These are phyloP conservation scores for Gleditsia sinensis DNA, from an alignment of 306 rosid species.

Conservation along the genomic window DNA sequence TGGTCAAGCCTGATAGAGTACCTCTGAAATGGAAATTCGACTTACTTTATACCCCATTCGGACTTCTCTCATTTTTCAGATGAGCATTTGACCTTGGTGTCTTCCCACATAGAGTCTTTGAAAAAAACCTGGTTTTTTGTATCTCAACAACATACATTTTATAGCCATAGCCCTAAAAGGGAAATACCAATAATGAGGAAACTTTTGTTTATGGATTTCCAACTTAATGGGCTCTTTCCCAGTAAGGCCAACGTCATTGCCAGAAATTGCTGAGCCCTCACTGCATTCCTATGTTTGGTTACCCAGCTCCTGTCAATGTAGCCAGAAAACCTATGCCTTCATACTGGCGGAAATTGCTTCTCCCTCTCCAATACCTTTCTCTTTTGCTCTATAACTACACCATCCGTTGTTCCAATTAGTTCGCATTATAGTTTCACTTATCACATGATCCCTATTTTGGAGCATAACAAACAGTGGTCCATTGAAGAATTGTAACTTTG, in stretches of 20 bases:
- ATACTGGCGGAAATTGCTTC: slow-evolving; percentile 47
- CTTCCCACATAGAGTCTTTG: slow-evolving; percentile 52
- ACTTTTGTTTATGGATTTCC: slow-evolving; percentile 51
- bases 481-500: no score
- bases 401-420: slow-evolving; percentile 51
- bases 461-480: no score
- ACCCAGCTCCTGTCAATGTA: slow-evolving; percentile 47
- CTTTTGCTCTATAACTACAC: slow-evolving; percentile 50
- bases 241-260: slow-evolving; percentile 58
- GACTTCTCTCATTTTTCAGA: slow-evolving; percentile 45
- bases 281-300: slow-evolving; percentile 50
- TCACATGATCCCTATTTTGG: no score
- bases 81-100: slow-evolving; percentile 44
- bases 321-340: slow-evolving; percentile 61
- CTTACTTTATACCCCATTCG: slow-evolving; percentile 49
- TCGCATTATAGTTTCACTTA: slow-evolving; percentile 50
- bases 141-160: slow-evolving; percentile 44
- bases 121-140: slow-evolving; percentile 60
- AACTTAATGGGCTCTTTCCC: slow-evolving; percentile 46
- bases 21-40: slow-evolving; percentile 57
- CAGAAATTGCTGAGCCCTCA: slow-evolving; percentile 61
- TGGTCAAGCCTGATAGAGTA: slow-evolving; percentile 53
- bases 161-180: slow-evolving; percentile 29
- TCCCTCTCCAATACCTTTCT: slow-evolving; percentile 44
- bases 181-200: slow-evolving; percentile 48